A percentile compares a stretch with the other conserved stretches of the same genome.
Conservation (phyloP, 1,284 basidiomycete genomes). For the Irpex sp. region DNA sequence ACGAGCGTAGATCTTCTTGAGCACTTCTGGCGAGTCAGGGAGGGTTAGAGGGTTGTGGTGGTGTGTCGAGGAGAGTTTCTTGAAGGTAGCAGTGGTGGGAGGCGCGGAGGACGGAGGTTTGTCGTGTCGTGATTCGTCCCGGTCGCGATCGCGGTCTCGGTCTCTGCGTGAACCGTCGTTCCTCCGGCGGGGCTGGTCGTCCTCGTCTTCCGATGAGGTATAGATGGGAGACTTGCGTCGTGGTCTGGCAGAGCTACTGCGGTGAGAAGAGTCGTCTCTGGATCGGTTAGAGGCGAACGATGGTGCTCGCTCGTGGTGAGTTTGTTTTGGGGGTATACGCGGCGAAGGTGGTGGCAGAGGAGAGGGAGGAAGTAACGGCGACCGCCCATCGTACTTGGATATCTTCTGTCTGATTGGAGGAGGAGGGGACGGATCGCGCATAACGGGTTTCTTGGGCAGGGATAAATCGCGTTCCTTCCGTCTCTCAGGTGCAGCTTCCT, state of each 20-base stretch:
- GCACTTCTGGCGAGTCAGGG: background rate
- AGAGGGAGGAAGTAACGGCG: conserved; percentile 20
- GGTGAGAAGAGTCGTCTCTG: conserved; percentile 15
- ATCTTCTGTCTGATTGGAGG: conserved; percentile 26
- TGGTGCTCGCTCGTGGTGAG: conserved; percentile 20
- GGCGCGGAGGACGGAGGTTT: background rate
- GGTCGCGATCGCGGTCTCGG: background rate
- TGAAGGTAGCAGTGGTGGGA: background rate
- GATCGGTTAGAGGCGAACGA: conserved; percentile 21
- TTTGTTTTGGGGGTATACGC: conserved; percentile 18
- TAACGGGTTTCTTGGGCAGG: conserved; percentile 28
- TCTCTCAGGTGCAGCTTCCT: conserved; percentile 21
- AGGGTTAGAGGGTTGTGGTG: background rate
- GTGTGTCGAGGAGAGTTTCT: background rate
- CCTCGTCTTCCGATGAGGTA: conserved; percentile 62
- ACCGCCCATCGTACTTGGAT: conserved; percentile 30
- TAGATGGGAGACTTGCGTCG: conserved; percentile 42
- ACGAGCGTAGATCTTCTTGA: background rate
- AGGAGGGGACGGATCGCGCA: conserved; percentile 20
- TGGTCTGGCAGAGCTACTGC: conserved; percentile 17
- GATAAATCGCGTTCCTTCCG: conserved; percentile 23
- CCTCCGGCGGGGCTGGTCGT: conserved; percentile 17
- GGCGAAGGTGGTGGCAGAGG: conserved; percentile 20
- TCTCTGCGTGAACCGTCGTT: conserved; percentile 5
- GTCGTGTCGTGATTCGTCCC: background rate